Percentiles rank a stretch among this genome's conserved stretches.
Conservation (phyloP, 441 rosid species). For the Populus hybrid region DNA sequence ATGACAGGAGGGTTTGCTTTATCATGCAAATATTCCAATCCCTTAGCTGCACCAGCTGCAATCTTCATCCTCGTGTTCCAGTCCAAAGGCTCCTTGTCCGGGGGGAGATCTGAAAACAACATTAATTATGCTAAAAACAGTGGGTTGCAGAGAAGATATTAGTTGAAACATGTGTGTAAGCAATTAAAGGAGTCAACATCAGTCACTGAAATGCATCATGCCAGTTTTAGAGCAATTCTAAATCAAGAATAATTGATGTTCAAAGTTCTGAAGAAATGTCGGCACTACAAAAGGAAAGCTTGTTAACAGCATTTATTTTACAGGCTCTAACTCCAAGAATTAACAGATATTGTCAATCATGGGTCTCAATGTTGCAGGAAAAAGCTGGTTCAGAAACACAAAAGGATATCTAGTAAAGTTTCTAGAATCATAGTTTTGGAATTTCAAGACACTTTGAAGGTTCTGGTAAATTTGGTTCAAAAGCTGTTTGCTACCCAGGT, state of each 20-base stretch:
- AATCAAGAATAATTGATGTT: neutral
- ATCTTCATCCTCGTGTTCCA: slow-evolving; percentile 31
- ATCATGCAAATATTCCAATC: slow-evolving; percentile 93
- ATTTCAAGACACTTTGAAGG: neutral
- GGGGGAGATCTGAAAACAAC: slow-evolving; percentile 66
- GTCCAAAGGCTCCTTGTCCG: slow-evolving; percentile 79
- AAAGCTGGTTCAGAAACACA: neutral
- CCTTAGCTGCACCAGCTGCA: slow-evolving; percentile 99
- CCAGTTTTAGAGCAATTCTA: neutral
- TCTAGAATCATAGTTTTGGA: neutral
- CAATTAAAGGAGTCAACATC: neutral
- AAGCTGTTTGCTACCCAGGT: neutral
- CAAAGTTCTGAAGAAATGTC: neutral
- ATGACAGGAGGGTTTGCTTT: slow-evolving; percentile 97
- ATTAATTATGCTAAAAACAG: slow-evolving; percentile 8
- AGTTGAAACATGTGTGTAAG: neutral
- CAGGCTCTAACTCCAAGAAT: neutral
- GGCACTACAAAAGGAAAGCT: neutral
- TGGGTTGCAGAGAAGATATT: neutral
- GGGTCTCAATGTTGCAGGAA: neutral
- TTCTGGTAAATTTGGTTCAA: neutral
- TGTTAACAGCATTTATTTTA: neutral
- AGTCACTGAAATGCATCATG: neutral
- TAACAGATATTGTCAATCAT: neutral
- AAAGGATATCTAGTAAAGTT: neutral